These are phyloP conservation scores for Geoglossum cookeanum DNA, from an alignment of 2,329 filamentous ascomycete genomes.

Conservation along the genomic window DNA sequence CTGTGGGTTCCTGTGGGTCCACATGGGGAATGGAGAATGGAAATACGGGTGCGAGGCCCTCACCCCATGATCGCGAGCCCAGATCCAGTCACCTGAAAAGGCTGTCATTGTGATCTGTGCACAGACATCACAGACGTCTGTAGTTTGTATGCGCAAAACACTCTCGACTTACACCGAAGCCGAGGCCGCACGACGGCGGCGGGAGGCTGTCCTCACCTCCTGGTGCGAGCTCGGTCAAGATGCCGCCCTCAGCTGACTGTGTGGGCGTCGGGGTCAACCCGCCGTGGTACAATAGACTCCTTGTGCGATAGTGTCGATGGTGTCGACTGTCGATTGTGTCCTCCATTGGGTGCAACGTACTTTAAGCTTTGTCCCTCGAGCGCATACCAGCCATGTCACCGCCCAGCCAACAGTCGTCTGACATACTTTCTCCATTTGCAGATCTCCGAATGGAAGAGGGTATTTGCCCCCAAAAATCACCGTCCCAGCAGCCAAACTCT, in stretches of 20 bases:
- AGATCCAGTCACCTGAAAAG: not conserved
- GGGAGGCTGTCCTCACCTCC: not conserved
- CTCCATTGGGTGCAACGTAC: not conserved
- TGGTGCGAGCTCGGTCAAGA: not conserved
- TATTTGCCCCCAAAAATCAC: not conserved
- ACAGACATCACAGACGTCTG: not conserved
- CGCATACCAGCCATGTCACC: not conserved
- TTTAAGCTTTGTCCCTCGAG: not conserved
- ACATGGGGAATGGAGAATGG: not conserved
- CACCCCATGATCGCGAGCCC: not conserved
- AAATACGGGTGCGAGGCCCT: not conserved
- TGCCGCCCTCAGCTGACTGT: not conserved
- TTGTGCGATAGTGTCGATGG: too few species aligned
- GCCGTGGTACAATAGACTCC: too few species aligned
- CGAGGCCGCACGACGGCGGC: not conserved
- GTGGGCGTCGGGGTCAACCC: not conserved
- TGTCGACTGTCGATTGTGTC: not conserved
- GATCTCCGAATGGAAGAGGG: not conserved
- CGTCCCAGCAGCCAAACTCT: not conserved
- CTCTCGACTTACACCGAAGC: too few species aligned
- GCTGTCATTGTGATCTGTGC: not conserved
- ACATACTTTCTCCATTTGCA: not conserved
- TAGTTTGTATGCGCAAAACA: too few species aligned
- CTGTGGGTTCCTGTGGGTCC: not conserved
- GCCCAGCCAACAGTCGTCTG: not conserved